Conservation (phyloP, 495 filamentous ascomycete genomes). For the Hypomontagnella monticulosa region DNA sequence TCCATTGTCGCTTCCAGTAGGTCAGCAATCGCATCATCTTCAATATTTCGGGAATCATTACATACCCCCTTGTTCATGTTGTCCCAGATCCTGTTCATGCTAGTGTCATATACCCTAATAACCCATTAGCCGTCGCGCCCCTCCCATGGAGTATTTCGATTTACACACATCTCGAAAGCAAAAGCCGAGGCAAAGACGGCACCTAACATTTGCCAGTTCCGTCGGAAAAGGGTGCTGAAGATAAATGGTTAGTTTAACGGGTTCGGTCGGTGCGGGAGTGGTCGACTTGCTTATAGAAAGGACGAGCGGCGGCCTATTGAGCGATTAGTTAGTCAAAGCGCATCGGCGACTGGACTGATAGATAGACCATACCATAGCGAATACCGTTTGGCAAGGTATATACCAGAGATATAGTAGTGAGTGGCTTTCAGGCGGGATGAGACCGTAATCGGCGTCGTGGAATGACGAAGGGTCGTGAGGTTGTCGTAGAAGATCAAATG, state of each 20-base stretch:
- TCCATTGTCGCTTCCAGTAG: constrained; percentile 90
- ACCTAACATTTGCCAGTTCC: constrained; percentile 86
- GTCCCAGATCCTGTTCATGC: constrained; percentile 88
- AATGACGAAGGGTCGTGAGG: constrained; percentile 15
- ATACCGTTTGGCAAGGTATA: constrained; percentile 8
- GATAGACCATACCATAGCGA: constrained; percentile 51
- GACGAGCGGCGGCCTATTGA: constrained; percentile 53
- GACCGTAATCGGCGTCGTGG: constrained; percentile 6
- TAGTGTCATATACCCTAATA: constrained; percentile 77
- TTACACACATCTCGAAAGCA: constrained; percentile 87
- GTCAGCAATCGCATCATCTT: constrained; percentile 42
- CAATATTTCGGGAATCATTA: constrained; percentile 20
- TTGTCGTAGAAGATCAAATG: constrained; percentile 9
- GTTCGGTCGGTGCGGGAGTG: constrained; percentile 36
- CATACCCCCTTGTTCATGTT: constrained; percentile 87
- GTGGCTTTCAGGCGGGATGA: background rate
- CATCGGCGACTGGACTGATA: background rate
- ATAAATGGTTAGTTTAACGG: constrained; percentile 45
- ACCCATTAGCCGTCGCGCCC: constrained; percentile 37
- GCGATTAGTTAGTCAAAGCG: constrained; percentile 44
- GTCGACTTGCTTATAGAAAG: constrained; percentile 83
- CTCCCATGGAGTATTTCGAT: background rate
- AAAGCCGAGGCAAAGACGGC: constrained; percentile 88
- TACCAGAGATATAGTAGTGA: background rate
- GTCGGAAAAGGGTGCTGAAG: constrained; percentile 79